Evolutionary conservation across 345 rosid species (phyloP), one percentile per base, ranked within the genome.

Genomic region (Gossypium longicalyx): DNA sequence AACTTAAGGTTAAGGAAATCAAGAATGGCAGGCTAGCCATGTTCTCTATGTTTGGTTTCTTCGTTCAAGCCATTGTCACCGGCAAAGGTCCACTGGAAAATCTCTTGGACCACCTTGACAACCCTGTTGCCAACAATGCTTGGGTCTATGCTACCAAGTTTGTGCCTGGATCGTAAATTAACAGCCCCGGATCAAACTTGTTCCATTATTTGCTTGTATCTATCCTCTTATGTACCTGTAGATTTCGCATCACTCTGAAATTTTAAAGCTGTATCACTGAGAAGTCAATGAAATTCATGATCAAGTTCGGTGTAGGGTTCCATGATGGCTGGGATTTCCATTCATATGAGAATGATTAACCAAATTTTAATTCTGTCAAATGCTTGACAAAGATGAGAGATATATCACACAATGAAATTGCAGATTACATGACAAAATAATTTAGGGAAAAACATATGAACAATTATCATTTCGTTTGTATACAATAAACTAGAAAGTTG

Each of bases 41-140:
- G 98, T 94, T 94, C 88, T 89, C 98, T 64, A 94, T 94, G 98
- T 94, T 94, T 70, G 98, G 98, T 47, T 94, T 89, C 94, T 94
- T 91, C 62, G 98, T 94, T 57, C 98, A 94, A 82, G 98, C 98
- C 69, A 91, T 92, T 80, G 97, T 94, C 3, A 92, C 97, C 0
- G 98, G 98, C 12, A 94, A 94, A 81, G 98, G 98, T 72, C 98
- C 98, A 15, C 81, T 91, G 58, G 97, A 94, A 83, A 94, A 92
- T 75, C 93, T 94, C 62, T 80, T 92, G 62, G 99, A 92, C 80
- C 99, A 92, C 87, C 83, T 95, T 19, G 96, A 92, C 51, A 76
- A 91, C 90, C 98, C 98, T 1, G 99, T 91, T 6, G 94, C 98
- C 41, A 94, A 94, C 90, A 92, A 92, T 80, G 98, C 98, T 10